phyloP scores from a whole-genome alignment of 2,329 filamentous ascomycete species.

The Fusarium circinatum region DNA sequence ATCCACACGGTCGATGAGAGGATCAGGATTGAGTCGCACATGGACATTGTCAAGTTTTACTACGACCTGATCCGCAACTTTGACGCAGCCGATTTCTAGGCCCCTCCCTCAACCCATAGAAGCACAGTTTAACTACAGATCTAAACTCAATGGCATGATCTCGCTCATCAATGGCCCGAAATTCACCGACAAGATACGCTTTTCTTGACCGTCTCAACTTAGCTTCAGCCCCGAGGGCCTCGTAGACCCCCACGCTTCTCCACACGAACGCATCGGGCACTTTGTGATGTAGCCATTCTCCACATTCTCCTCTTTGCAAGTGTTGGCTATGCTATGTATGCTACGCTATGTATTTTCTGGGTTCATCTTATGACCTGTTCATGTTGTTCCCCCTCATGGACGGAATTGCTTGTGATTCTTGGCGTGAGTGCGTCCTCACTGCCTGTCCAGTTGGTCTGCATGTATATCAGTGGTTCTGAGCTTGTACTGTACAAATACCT shows the following conservation, averaged over 20 bases:
- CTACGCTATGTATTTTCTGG: neutral
- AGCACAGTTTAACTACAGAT: neutral
- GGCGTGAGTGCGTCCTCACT: neutral
- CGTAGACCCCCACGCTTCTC: slow-evolving; percentile 24
- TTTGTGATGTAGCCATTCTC: slow-evolving; percentile 4
- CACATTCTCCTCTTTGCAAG: slow-evolving; percentile 19
- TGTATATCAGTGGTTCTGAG: neutral
- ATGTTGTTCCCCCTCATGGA: neutral
- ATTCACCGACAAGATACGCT: neutral
- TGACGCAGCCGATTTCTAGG: slow-evolving; percentile 50
- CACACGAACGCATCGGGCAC: slow-evolving; percentile 6
- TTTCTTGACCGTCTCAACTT: slow-evolving; percentile 5
- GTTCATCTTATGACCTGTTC: slow-evolving; percentile 2
- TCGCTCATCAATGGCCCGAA: neutral
- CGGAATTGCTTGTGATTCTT: neutral
- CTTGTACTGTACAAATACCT: neutral
- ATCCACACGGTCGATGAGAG: slow-evolving; percentile 58
- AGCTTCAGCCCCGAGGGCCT: neutral
- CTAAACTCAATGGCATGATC: neutral
- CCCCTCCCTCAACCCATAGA: neutral
- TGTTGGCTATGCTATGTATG: neutral
- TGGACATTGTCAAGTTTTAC: slow-evolving; percentile 56
- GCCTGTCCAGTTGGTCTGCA: neutral
- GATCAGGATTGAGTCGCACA: slow-evolving; percentile 52
- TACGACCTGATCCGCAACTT: slow-evolving; percentile 57